Conservation (phyloP, 2,329 filamentous ascomycete genomes). For the Neoarthrinium moseri region DNA sequence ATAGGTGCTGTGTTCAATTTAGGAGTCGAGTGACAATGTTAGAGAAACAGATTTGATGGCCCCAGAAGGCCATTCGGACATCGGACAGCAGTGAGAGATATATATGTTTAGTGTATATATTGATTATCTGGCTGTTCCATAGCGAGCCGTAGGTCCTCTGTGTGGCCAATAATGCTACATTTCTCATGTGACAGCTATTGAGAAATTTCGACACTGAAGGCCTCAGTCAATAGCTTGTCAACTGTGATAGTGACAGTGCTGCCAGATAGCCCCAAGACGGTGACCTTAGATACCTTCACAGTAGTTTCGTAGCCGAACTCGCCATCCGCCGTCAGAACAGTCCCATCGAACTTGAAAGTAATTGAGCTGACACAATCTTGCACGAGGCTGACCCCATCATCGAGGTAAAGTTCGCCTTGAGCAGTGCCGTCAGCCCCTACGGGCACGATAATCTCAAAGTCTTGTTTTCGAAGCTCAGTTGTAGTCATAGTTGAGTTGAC, state of each 20-base stretch:
- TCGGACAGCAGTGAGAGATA: too few relatives aligned
- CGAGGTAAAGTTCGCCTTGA: slow-evolving; percentile 68
- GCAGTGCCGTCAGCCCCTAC: slow-evolving; percentile 62
- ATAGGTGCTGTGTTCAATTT: too few relatives aligned
- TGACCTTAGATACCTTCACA: slow-evolving; percentile 46
- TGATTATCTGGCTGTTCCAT: too few relatives aligned
- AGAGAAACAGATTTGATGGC: too few relatives aligned
- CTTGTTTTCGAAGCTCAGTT: slow-evolving; percentile 57
- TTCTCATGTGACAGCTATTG: too few relatives aligned
- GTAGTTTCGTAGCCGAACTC: slow-evolving; percentile 50
- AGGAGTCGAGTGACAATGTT: too few relatives aligned
- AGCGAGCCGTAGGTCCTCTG: too few relatives aligned
- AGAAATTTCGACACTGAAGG: too few relatives aligned
- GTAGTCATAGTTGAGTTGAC: slow-evolving; percentile 59
- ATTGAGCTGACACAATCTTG: slow-evolving; percentile 58
- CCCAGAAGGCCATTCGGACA: too few relatives aligned
- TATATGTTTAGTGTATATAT: too few relatives aligned
- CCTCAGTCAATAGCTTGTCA: slow-evolving; percentile 2
- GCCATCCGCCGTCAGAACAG: slow-evolving; percentile 50
- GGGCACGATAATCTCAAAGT: slow-evolving; percentile 72
- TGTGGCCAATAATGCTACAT: too few relatives aligned
- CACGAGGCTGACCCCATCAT: slow-evolving; percentile 70
- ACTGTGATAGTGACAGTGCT: neutral
- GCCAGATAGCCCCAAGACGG: slow-evolving; percentile 35
- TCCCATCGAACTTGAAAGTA: slow-evolving; percentile 56